A percentile compares a stretch with the other conserved stretches of the same genome.
These are phyloP conservation scores for Saccharum hybrid DNA, from an alignment of 202 grass and related monocot species.

Conservation along the genomic window DNA sequence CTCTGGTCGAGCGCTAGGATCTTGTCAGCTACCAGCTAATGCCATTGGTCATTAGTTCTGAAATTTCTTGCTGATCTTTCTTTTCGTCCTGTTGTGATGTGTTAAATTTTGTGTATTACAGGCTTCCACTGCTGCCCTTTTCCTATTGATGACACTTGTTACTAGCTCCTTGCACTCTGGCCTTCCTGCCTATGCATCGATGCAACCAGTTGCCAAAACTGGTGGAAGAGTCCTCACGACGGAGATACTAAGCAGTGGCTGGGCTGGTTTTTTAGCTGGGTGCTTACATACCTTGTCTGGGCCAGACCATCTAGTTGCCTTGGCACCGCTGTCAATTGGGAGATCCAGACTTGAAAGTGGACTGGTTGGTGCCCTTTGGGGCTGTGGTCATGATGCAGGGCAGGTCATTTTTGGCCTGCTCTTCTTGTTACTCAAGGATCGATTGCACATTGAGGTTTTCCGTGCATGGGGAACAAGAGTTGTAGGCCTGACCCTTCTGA, in stretches of 20 bases:
- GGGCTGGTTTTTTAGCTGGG: constrained; percentile 91
- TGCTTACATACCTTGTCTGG: constrained; percentile 97
- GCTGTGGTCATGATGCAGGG: constrained; percentile 94
- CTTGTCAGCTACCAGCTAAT: constrained; percentile 7
- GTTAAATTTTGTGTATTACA: constrained; percentile 38
- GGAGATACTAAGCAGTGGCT: constrained; percentile 84
- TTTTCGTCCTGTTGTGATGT: not conserved
- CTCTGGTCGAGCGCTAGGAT: not conserved
- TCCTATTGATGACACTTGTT: constrained; percentile 53
- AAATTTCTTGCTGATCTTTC: not conserved
- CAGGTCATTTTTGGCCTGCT: constrained; percentile 95
- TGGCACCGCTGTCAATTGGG: constrained; percentile 89
- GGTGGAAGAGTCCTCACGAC: constrained; percentile 56
- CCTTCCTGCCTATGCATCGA: constrained; percentile 58
- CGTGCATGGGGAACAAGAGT: constrained; percentile 86
- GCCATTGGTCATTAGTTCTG: not conserved
- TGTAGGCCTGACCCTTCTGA: constrained; percentile 84
- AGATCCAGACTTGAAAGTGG: constrained; percentile 85
- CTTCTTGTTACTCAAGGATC: constrained; percentile 90
- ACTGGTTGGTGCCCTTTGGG: constrained; percentile 94
- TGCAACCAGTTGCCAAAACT: constrained; percentile 50
- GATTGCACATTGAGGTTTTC: constrained; percentile 88
- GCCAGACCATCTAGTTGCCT: constrained; percentile 94
- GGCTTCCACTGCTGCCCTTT: constrained; percentile 58
- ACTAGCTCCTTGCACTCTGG: constrained; percentile 51